phyloP scores from a whole-genome alignment of 169 alveolate genomes.

The Fabrea salina region DNA sequence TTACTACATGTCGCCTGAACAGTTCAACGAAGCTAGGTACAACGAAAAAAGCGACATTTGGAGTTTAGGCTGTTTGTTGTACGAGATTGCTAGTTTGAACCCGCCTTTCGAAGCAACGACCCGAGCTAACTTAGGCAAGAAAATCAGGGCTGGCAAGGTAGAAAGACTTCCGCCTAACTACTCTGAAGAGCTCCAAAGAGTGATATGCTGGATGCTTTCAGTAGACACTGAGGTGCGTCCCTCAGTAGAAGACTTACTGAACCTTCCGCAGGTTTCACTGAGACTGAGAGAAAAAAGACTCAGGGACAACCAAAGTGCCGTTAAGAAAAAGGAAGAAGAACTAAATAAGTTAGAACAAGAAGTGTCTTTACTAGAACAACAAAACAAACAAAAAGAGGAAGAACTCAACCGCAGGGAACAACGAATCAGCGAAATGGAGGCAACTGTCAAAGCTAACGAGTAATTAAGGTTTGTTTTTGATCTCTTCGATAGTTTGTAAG shows the following conservation, averaged over 20 bases:
- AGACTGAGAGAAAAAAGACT: constrained; percentile 17
- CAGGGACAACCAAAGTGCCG: constrained; percentile 34
- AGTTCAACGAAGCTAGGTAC: constrained; percentile 87
- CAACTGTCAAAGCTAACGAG: too few relatives aligned
- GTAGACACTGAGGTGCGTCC: constrained; percentile 75
- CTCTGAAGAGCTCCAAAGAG: constrained; percentile 60
- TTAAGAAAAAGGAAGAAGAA: constrained; percentile 42
- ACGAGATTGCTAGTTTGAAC: constrained; percentile 89
- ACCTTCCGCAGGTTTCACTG: background rate
- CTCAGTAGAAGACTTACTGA: constrained; percentile 56
- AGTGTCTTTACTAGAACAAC: too few relatives aligned
- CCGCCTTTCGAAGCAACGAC: constrained; percentile 92
- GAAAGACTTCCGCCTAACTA: constrained; percentile 69
- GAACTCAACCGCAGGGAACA: too few relatives aligned
- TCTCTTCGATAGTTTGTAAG: too few relatives aligned
- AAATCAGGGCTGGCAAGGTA: constrained; percentile 68
- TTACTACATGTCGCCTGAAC: constrained; percentile 97
- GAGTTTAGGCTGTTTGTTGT: constrained; percentile 92
- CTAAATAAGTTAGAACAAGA: constrained; percentile 31
- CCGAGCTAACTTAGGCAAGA: constrained; percentile 70
- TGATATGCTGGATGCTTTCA: constrained; percentile 59
- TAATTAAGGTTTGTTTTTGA: too few relatives aligned
- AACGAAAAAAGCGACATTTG: constrained; percentile 94
- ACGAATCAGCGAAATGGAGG: too few relatives aligned
- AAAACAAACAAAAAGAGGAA: too few relatives aligned